Conservation (phyloP, 306 rosid genomes). For the Cicer arietinum region DNA sequence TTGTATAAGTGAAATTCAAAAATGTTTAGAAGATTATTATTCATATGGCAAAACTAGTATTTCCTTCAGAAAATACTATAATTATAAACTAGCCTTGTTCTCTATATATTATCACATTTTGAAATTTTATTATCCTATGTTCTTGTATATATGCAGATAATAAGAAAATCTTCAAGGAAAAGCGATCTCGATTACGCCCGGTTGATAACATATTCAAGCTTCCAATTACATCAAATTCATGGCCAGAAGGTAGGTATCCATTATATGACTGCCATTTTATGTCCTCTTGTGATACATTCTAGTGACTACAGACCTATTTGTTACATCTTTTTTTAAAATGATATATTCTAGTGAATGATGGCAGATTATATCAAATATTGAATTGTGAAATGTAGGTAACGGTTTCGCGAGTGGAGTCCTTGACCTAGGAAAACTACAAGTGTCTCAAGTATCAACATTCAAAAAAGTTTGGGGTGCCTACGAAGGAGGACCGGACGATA, state of each 20-base stretch:
- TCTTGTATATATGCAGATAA: constrained; percentile 23
- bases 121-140: constrained; percentile 17
- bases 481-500: constrained; percentile 67
- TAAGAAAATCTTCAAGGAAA: constrained; percentile 39
- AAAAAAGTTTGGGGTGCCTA: constrained; percentile 60
- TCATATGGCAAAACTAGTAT: background rate
- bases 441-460: constrained; percentile 62
- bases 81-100: background rate
- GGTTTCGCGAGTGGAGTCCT: constrained; percentile 65
- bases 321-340: too few species aligned
- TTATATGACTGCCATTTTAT: background rate
- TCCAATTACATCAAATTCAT: constrained; percentile 55
- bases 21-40: constrained; percentile 24
- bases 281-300: background rate
- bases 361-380: background rate
- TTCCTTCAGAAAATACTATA: too few species aligned
- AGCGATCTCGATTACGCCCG: constrained; percentile 45
- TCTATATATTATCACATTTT: background rate
- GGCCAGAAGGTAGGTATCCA: constrained; percentile 53
- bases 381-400: constrained; percentile 40
- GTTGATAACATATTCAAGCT: constrained; percentile 63
- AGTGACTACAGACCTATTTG: background rate
- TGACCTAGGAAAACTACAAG: constrained; percentile 71
- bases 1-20: constrained; percentile 46
- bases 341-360: too few species aligned